Base-by-base conservation (phyloP, 129 eudicot genomes). In the Deinandra increscens region DNA sequence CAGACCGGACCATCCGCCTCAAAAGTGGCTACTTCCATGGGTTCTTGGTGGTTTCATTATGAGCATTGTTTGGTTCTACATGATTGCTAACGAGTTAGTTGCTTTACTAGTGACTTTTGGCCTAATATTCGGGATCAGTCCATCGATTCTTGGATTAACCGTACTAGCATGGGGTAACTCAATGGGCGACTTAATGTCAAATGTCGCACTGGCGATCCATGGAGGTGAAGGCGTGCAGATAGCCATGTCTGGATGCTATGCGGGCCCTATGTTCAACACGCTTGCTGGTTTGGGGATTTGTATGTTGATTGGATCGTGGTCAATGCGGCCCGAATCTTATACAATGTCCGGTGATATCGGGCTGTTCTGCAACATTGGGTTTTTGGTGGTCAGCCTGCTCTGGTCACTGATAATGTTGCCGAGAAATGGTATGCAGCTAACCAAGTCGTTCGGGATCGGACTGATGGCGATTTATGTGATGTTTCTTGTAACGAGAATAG, bases 131-230 rank as follows among this genome's bases (percentile, higher is more conserved):
- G 85, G 88, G 13, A 78, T 91, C 73, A 79, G 72, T 46, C 94
- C 97, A 0, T 78, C 97, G 6, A 68, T 91, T 10, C 94, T 91
- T 6, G 97, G 87, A 2, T 65, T 91, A 71, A 91, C 97, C 1
- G 81, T 91, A 9, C 58, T 91, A 78, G 97, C 97, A 34, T 91
- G 97, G 96, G 97, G 97, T 0, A 88, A 91, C 71, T 91, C 97
- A 10, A 82, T 91, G 88, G 96, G 96, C 5, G 97, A 91, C 65
- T 55, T 91, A 43, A 82, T 91, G 87, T 84, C 97, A 4, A 86
- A 91, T 63, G 81, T 85, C 19, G 88, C 97, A 7, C 38, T 91
- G 46, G 96, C 97, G 0, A 73, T 78, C 68, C 84, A 80, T 29
- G 88, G 92, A 6, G 83, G 91, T n/a, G 82, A 84, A 56, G 97